These are phyloP conservation scores for Halophytophthora batemanensis DNA, from an alignment of 352 stramenopile genomes.

Conservation along the genomic window DNA sequence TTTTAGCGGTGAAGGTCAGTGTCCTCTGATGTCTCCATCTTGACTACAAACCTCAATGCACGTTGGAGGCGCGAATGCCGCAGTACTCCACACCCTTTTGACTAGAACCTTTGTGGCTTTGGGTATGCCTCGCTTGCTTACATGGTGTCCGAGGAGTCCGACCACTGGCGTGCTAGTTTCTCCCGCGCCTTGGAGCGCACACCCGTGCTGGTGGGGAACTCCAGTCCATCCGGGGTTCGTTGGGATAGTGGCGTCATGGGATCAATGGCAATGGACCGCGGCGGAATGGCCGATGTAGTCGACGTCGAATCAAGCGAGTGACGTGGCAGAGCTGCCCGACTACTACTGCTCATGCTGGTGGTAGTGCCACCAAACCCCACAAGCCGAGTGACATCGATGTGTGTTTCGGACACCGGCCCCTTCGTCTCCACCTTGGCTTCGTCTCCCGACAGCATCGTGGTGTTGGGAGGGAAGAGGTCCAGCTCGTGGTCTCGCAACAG, in stretches of 20 bases:
- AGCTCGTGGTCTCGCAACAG: slow-evolving; percentile 48
- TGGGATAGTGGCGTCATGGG: slow-evolving; percentile 43
- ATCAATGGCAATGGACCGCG: slow-evolving; percentile 35
- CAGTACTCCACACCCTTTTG: too few species aligned
- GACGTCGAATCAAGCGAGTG: slow-evolving; percentile 8
- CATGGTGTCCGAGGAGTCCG: slow-evolving; percentile 32
- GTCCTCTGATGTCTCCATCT: too few species aligned
- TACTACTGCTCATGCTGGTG: slow-evolving; percentile 26
- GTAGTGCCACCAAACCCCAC: slow-evolving; percentile 26
- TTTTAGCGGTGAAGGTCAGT: too few species aligned
- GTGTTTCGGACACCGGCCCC: slow-evolving; percentile 28
- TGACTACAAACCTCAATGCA: too few species aligned
- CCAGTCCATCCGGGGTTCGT: slow-evolving; percentile 24
- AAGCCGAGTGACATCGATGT: slow-evolving; percentile 31
- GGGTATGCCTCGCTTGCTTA: slow-evolving; percentile 8
- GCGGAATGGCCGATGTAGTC: slow-evolving; percentile 17
- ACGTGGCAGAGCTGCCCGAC: slow-evolving; percentile 7
- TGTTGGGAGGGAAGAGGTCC: slow-evolving; percentile 36
- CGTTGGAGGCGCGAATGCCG: too few species aligned
- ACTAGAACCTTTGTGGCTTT: too few species aligned
- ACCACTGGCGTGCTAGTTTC: slow-evolving; percentile 60
- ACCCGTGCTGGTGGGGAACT: slow-evolving; percentile 49
- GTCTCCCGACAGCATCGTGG: background rate
- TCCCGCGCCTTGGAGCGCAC: slow-evolving; percentile 54
- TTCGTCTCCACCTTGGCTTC: slow-evolving; percentile 1